Evolutionary conservation across 345 rosid species (phyloP), one percentile per base, ranked within the genome.

Genomic region (Linum lewisii): DNA sequence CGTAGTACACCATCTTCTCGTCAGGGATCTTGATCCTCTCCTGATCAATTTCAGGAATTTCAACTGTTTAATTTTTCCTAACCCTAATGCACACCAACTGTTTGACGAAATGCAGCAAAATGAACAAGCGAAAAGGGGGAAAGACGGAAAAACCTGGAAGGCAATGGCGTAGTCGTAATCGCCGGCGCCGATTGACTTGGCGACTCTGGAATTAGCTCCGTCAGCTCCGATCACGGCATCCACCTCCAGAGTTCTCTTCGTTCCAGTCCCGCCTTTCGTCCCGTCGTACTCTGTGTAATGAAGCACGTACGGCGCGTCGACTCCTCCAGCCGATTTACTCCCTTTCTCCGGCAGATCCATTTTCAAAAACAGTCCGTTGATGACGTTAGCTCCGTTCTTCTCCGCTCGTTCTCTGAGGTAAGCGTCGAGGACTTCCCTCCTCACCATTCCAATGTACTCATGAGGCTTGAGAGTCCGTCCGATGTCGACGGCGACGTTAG

Each of bases 391-490:
- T 9, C 98, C 98, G 37, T 73, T 86, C 68, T 79, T 53, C 59
- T 75, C 73, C 1, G 98, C 98, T 57, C 96, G 58, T 62, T 86
- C 89, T 54, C 98, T 77, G 78, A 92, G 24, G 59, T 81, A 86
- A 51, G 77, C 66, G 24, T 92, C 98, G 22, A 92, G 66, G 8
- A 88, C 87, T 64, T 92, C 98, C 15, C 98, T 57, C 71, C 96
- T 81, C 80, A 88, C 93, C 96, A 88, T 91, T 51, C 98, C 95
- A 3, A 91, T 91, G n/a, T 91, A 91, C 84, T 91, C 93, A 51
- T 91, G 96, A 5, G 95, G 85, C 80, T 91, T 91, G 56, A 91
- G 73, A n/a, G 95, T 91, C 61, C 67, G 80, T 5, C 96, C 98
- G n/a, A 91, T 86, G 24, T 91, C 95, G n/a, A 91, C 96, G 6